Base-by-base conservation (phyloP, 805 yeast species). In the Kluyveromyces wickerhamii region DNA sequence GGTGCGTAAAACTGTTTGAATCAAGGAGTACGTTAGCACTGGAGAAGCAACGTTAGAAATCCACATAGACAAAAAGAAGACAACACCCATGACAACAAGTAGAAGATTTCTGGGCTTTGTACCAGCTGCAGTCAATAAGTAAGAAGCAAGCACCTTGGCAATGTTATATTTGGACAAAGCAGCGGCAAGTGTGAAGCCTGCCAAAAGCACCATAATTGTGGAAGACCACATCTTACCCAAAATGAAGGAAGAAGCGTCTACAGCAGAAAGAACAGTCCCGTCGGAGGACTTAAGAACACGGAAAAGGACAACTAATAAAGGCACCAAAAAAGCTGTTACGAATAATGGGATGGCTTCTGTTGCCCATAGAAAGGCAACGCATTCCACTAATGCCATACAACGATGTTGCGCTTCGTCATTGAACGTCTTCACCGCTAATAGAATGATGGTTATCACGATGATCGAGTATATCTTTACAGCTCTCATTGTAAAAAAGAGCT, bases 31-130 rank as follows among this genome's bases (percentile, higher is more conserved):
- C 56, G 95, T 83, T 38, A 89, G 67, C 4, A 89, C 96, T 0
- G 97, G 97, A 1, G 96, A 85, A 1, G 97, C 97, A 29, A 89
- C 97, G 60, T 89, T 89, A 17, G 94, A 82, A 40, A 89, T 88
- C 94, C 95, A 88, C 84, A 89, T 87, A 5, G 95, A 77, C 36
- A 86, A 67, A 56, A 88, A 78, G 39, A 88, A 68, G 0, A 96
- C 78, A 14, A 89, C 92, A 26, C 70, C 60, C 96, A 89, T 86
- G 38, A 87, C 77, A 28, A 86, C 72, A 26, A 88, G 59, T 29
- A 87, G 59, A 10, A 89, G 80, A 41, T 74, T 70, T 31, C 82
- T 69, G 15, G 97, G 97, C 42, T 77, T 76, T 7, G 82, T 78
- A 19, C 96, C 96, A 2, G 94, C 88, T 32, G 67, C 62, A 3